Base-by-base conservation (phyloP, 257 asterid genomes). In the Verbena officinalis region DNA sequence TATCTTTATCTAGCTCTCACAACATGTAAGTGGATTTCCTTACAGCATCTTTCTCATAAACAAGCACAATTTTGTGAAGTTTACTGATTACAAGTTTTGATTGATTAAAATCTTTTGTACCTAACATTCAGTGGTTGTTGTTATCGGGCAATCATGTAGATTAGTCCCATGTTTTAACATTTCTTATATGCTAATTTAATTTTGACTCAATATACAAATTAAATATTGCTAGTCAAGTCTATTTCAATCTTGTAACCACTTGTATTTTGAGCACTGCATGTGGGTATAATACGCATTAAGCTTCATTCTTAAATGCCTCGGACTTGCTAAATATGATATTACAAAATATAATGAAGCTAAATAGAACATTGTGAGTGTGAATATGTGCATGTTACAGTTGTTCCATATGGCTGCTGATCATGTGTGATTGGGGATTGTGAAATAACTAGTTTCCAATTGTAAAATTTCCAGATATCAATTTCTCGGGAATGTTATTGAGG, bases 1-100 rank as follows among this genome's bases (percentile, higher is more conserved):
- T 78, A 80, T 73, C 96, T 90, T 7, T 86, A 93, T 72, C 96
- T 93, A 49, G 89, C 96, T 59, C 94, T 81, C 72, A 68, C 97
- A 63, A 85, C 94, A 34, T 81, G 98, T 93, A 77, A 78, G 97
- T 73, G 30, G 14, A 62, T 34, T 16, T 65, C 20, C 2, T 45
- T 49, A n/a, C n/a, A n/a, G n/a, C n/a, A n/a, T n/a, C n/a, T n/a
- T n/a, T n/a, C n/a, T n/a, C n/a, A n/a, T n/a, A n/a, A n/a, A n/a
- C n/a, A n/a, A n/a, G n/a, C n/a, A n/a, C n/a, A n/a, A n/a, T n/a
- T n/a, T n/a, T n/a, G n/a, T n/a, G n/a, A n/a, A n/a, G n/a, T n/a
- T n/a, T n/a, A n/a, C n/a, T n/a, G n/a, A n/a, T n/a, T n/a, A n/a
- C n/a, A n/a, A n/a, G n/a, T n/a, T n/a, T n/a, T n/a, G n/a, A n/a